Evolutionary conservation across 192 early-diverging fungal species (phyloP), one percentile per base, ranked within the genome.

Genomic region (Umbelopsis ramanniana): DNA sequence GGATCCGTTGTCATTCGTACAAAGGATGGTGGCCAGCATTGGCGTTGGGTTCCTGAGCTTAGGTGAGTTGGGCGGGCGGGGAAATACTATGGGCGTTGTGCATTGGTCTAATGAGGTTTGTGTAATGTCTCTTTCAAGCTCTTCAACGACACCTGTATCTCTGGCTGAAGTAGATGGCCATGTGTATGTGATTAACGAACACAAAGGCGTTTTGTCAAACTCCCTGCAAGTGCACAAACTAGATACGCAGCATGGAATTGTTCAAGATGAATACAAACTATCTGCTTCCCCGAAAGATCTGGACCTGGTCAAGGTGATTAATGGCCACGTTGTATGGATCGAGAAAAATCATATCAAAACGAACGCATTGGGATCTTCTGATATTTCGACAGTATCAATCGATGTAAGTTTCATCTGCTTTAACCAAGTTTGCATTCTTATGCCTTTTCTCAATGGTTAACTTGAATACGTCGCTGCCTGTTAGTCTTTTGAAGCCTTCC

Each of bases 241-340:
- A 47, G 74, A 75, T 37, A 60, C 79, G 38, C 46, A 50, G 15
- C 63, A 79, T 12, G 84, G 86, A 47, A 14, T 37, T 48, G 68
- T 78, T 26, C 47, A 72, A 45, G 60, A 67, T 69, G 79, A 83
- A 70, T 83, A 86, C 68, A 72, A 79, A 69, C 54, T 81, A 14
- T 77, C 73, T 6, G 54, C 67, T 22, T 82, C 74, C 8, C 35
- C 55, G 47, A 69, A 54, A 15, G 21, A 70, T 26, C 48, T 85
- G 46, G 69, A 72, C 60, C 68, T 57, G 35, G 67, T 76, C 45
- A 37, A 66, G 40, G 22, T 78, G 17, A 70, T 87, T 71, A 81
- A 83, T 54, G 79, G 68, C 48, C 78, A 83, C 47, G 23, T 87
- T 29, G 67, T 87, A 23, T 87, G 86, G 86, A 80, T 80, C 37